Evolutionary conservation across 768 basidiomycete species (phyloP).

Genomic region (Lactifluus pinguis): DNA sequence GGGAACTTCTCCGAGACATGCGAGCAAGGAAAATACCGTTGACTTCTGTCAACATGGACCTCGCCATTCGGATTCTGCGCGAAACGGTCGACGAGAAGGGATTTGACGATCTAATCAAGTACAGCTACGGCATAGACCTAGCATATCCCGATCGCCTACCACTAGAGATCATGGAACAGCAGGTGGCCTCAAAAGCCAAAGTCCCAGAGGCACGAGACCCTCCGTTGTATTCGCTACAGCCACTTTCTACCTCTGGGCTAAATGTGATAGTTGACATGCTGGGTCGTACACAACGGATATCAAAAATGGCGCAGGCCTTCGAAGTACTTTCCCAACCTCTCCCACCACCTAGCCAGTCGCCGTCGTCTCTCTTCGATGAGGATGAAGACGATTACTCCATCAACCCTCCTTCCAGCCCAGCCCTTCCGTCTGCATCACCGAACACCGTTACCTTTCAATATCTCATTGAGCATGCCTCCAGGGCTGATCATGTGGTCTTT

Average conservation of each 20-base stretch:
- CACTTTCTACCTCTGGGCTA: slow-evolving; percentile 47
- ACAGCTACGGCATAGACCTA: slow-evolving; percentile 71
- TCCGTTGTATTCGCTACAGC: slow-evolving; percentile 2
- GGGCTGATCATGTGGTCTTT: slow-evolving; percentile 39
- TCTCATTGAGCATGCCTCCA: slow-evolving; percentile 50
- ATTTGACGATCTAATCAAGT: slow-evolving; percentile 52
- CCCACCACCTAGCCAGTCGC: slow-evolving; percentile 36
- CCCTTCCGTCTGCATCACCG: slow-evolving; percentile 40
- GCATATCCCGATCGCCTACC: slow-evolving; percentile 62
- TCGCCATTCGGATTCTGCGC: slow-evolving; percentile 59
- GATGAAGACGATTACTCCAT: slow-evolving; percentile 57
- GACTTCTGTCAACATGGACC: slow-evolving; percentile 55
- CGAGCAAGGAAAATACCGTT: slow-evolving; percentile 35
- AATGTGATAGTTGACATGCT: slow-evolving; percentile 68
- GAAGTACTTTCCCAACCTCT: slow-evolving; percentile 71
- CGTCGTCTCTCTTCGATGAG: slow-evolving; percentile 49
- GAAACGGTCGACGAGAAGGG: slow-evolving; percentile 46
- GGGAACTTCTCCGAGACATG: slow-evolving; percentile 53
- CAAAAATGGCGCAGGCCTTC: slow-evolving; percentile 65
- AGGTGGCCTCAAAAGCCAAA: neutral
- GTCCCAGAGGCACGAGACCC: slow-evolving; percentile 35
- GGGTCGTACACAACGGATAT: slow-evolving; percentile 48
- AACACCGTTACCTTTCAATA: slow-evolving; percentile 61
- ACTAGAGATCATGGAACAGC: slow-evolving; percentile 29
- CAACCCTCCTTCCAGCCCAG: slow-evolving; percentile 30